Evolutionary conservation across 139 green algal genomes (phyloP).

Genomic region (Diplosphaera chodatii): DNA sequence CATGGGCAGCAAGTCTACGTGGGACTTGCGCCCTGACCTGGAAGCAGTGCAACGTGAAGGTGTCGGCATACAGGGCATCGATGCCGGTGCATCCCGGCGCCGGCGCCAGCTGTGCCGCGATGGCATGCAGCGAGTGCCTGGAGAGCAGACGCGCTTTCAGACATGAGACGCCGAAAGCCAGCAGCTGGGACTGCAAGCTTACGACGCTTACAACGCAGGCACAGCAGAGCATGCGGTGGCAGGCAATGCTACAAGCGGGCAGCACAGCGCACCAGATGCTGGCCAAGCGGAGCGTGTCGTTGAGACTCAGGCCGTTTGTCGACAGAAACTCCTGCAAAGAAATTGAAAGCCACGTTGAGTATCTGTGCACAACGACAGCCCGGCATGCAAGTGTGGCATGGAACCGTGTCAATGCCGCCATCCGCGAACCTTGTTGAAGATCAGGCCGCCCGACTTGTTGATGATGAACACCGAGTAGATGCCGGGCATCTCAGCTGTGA

Average conservation of each 20-base stretch:
- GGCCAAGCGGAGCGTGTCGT: slow-evolving; percentile 72
- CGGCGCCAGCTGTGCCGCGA: slow-evolving; percentile 82
- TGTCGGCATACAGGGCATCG: slow-evolving; percentile 83
- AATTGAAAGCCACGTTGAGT: too few species aligned
- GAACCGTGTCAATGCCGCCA: too few species aligned
- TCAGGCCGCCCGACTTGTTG: slow-evolving; percentile 87
- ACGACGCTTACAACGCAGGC: too few species aligned
- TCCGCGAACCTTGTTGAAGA: slow-evolving; percentile 69
- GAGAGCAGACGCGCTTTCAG: too few species aligned
- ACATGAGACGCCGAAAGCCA: too few species aligned
- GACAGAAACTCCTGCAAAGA: slow-evolving; percentile 56
- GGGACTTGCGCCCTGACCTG: not conserved
- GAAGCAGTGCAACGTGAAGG: slow-evolving; percentile 92
- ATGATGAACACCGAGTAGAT: slow-evolving; percentile 83
- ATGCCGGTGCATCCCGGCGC: slow-evolving; percentile 70
- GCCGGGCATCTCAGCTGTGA: slow-evolving; percentile 13
- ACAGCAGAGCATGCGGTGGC: not conserved
- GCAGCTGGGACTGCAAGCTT: too few species aligned
- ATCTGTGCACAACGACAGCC: too few species aligned
- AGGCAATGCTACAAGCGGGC: not conserved
- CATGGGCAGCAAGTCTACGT: too few species aligned
- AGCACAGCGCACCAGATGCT: slow-evolving; percentile 52
- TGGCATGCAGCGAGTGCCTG: slow-evolving; percentile 85
- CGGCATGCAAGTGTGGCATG: too few species aligned
- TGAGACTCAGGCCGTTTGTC: slow-evolving; percentile 54